Base-by-base conservation (phyloP, 495 filamentous ascomycete genomes). In the Xylaria castorea region DNA sequence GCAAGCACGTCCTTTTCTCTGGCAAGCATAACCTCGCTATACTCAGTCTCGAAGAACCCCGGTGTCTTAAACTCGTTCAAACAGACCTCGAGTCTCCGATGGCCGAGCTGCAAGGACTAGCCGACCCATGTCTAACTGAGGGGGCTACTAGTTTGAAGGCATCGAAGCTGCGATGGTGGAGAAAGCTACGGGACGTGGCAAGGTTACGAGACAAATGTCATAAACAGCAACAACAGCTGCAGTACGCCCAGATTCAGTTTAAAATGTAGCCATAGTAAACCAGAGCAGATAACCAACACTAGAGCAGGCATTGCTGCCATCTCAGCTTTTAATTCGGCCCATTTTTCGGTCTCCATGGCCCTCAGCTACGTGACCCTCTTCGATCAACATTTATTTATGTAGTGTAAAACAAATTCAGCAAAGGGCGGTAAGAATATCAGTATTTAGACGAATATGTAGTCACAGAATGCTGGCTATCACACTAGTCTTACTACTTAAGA, bases 121-220 rank as follows among this genome's bases (percentile, higher is more conserved):
- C 20, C 9, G 64, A 50, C 27, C 53, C 44, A 11, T 66, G 46
- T 25, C 30, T 36, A 27, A n/a, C 16, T 7, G 64, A 66, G 1
- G 27, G 5, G 16, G 9, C 5, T 14, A 22, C 22, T 25, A 51
- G 30, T 2, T 30, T 38, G 64, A 66, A 36, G n/a, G 44, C 46
- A 36, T 66, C 64, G 16, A 66, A 53, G 11, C 44, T 66, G 18
- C 64, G 64, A 36, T 66, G 64, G 64, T 66, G 44, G 64, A 66
- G 11, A 51, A 66, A 53, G 30, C 64, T 46, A n/a, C 18, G 32
- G 20, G 30, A 51, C 46, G 32, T 66, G 7, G 32, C 30, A 22
- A 66, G 20, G 25, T 30, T 66, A 53, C 64, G 46, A 51, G 44
- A 66, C 25, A 32, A 66, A 14, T 66, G 64, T 3, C 3, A 32